Base-by-base conservation (phyloP, 1,284 basidiomycete genomes). In the Naganishia albida region DNA sequence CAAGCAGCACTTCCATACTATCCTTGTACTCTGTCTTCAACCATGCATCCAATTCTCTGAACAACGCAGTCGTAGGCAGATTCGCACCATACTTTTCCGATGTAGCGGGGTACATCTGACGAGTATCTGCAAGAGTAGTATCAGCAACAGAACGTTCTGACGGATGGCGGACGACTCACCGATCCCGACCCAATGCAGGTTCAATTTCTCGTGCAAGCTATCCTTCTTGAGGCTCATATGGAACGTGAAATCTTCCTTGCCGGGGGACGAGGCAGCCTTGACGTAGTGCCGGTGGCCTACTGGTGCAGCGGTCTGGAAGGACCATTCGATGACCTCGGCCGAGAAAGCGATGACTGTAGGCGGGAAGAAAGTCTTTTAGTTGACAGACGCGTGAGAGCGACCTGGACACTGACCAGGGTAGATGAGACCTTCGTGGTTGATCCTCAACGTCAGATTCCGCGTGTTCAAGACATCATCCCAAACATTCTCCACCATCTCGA, bases 281-380 rank as follows among this genome's bases (percentile, higher is more conserved):
- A 98, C 85, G 73, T 93, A 90, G 75, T 98, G 95, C 7, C 92
- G 83, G 70, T 84, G 82, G 67, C 87, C 85, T 52, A 85, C 77
- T 0, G 91, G 90, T 0, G 90, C 88, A 64, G 85, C 83, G 68
- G 87, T 81, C 72, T 91, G 88, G 44, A 93, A 82, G 38, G 84
- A 88, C 95, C 95, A 98, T 63, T 85, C 80, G 18, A 94, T 77
- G 7, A 99, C 90, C 68, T 96, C 89, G 0, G 92, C 94, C 63
- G 94, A 89, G 72, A 99, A 98, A 0, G 92, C 90, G 62, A 99
- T 84, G 1, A 91, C 92, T 46, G 23, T 1, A 54, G 13, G 43
- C 4, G 23, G 30, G n/a, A 16, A 16, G 40, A 23, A 18, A 40
- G n/a, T 16, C 4, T 18, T 50, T 40, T 34, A 40, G 43, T 18